phyloP scores from a whole-genome alignment of 2,329 filamentous ascomycete species.

The Epichloe aotearoae region DNA sequence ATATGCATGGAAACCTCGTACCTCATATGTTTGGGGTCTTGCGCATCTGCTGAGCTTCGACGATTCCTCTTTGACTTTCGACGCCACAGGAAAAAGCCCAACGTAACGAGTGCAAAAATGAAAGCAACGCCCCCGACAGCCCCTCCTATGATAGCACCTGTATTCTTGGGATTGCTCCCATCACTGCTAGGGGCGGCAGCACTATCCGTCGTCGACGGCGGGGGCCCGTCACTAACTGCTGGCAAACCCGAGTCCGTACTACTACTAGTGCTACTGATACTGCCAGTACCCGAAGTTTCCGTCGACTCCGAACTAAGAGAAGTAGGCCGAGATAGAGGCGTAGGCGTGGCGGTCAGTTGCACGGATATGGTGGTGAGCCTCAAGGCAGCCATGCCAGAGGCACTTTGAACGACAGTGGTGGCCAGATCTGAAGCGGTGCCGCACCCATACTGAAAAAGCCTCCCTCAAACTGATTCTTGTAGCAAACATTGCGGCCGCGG shows the following conservation, averaged over 20 bases:
- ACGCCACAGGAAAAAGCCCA: conserved; percentile 31
- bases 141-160: conserved; percentile 40
- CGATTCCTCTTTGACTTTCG: conserved; percentile 12
- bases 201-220: conserved; percentile 8
- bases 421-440: conserved; percentile 33
- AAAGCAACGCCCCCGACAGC: conserved; percentile 37
- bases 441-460: conserved; percentile 44
- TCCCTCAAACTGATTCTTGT: conserved; percentile 40
- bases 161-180: conserved; percentile 19
- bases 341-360: conserved; percentile 26
- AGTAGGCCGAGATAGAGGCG: conserved; percentile 27
- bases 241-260: neutral
- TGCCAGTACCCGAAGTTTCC: conserved; percentile 4
- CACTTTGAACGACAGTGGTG: conserved; percentile 34
- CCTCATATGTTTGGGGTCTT: conserved; percentile 28
- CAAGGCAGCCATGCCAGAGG: conserved; percentile 25
- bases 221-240: conserved; percentile 1
- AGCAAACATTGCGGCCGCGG: conserved; percentile 36
- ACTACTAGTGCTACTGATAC: neutral
- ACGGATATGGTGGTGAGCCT: conserved; percentile 26
- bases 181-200: conserved; percentile 17
- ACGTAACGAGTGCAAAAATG: conserved; percentile 27
- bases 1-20: conserved; percentile 12
- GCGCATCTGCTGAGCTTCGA: neutral
- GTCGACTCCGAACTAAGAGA: conserved; percentile 21